Conservation (phyloP, 768 basidiomycete genomes). For the Auricularia cornea region DNA sequence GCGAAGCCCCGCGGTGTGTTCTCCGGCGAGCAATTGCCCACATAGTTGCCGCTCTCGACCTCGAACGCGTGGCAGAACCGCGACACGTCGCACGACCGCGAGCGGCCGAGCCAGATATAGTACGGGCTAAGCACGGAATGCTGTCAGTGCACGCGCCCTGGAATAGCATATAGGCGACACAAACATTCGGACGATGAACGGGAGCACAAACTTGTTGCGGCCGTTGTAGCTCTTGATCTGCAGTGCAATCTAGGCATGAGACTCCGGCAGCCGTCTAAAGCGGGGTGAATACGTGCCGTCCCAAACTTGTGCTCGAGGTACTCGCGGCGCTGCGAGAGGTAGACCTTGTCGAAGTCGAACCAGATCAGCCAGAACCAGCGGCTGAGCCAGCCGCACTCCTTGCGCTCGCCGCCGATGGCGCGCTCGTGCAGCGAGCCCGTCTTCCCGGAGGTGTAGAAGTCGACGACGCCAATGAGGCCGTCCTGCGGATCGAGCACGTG, state of each 20-base stretch:
- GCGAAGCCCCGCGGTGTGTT: conserved; percentile 18
- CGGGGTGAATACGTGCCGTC: conserved; percentile 36
- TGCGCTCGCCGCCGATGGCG: conserved; percentile 55
- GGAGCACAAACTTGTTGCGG: conserved; percentile 61
- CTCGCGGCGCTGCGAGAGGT: conserved; percentile 47
- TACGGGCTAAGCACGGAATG: conserved; percentile 37
- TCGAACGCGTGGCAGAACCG: conserved; percentile 52
- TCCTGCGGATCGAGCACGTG: conserved; percentile 50
- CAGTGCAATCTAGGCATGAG: background rate
- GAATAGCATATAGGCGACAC: conserved; percentile 15
- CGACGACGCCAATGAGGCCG: conserved; percentile 59
- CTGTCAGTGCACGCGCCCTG: conserved; percentile 1
- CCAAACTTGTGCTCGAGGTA: conserved; percentile 77
- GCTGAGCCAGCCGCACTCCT: conserved; percentile 54
- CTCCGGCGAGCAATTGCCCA: conserved; percentile 31
- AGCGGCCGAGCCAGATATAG: conserved; percentile 70
- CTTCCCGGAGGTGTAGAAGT: conserved; percentile 61
- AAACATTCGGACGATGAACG: conserved; percentile 56
- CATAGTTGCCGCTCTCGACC: conserved; percentile 51
- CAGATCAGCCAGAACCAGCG: conserved; percentile 76
- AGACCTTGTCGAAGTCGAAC: conserved; percentile 51
- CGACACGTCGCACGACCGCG: conserved; percentile 52
- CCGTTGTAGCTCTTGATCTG: conserved; percentile 63
- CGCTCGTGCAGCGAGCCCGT: conserved; percentile 48
- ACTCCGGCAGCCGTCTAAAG: background rate